Evolutionary conservation across 2,329 filamentous ascomycete genomes (phyloP), one percentile per base, ranked within the genome.

Genomic region (Purpureocillium takamizusanense): DNA sequence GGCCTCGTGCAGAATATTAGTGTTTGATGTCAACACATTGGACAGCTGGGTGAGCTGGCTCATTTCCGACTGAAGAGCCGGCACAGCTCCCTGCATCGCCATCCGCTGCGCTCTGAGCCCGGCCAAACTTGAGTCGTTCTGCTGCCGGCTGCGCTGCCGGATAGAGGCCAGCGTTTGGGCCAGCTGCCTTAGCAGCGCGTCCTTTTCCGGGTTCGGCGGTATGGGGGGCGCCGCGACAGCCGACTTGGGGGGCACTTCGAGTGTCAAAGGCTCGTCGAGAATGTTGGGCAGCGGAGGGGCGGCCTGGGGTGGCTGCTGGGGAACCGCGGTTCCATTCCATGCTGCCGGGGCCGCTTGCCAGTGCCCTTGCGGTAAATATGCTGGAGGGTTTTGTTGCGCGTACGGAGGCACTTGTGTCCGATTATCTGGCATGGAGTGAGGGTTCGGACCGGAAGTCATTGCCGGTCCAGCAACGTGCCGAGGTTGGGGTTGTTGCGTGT

Each of bases 151-250:
- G 35, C 74, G 73, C 44, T 80, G 77, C 13, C 89, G 79, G 45
- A 85, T 80, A 30, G 75, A 66, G 39, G 79, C 70, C 3, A 97
- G 67, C 0, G 80, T 76, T 40, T 74, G 69, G 28, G 82, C 87
- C 23, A 97, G 74, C 33, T 88, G 83, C 38, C 75, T 74, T 3
- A 95, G 72, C 13, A 97, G 75, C 15, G 84, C 82, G 59, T 97
- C 88, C 57, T 95, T 95, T 61, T 97, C 87, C 1, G 92, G 92
- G 52, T 98, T 98, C 0, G 88, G 89, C 0, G 92, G 90, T 25
- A 95, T 87, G 0, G 90, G 89, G 1, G 92, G 90, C 1, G 87
- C 78, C 6, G 82, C 72, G 7, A 78, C 56, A 16, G 71, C 64
- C 1, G 67, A 63, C 4, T 64, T 57, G 1, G 67, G 60, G 3